phyloP scores from a whole-genome alignment of 1,139 yeast genomes.

The Saccharomyces hybrid region DNA sequence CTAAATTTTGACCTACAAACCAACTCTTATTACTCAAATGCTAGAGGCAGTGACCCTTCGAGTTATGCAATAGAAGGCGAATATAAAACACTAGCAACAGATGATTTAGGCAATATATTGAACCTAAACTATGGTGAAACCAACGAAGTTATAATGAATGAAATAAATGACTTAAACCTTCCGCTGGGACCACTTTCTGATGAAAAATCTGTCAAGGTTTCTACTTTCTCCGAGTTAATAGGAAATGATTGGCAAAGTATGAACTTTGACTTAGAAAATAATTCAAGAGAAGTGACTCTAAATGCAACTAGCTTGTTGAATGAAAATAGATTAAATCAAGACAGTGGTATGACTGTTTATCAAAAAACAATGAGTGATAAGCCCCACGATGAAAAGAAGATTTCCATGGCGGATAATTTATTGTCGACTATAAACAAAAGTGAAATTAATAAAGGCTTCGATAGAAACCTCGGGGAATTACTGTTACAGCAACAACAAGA shows the following conservation, averaged over 20 bases:
- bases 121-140: conserved; percentile 15
- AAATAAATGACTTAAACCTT: conserved; percentile 20
- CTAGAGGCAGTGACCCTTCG: not conserved
- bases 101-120: conserved; percentile 2
- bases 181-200: conserved; percentile 14
- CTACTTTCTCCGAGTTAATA: not conserved
- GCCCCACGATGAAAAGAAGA: not conserved
- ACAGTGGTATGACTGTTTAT: not conserved
- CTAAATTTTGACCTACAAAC: not conserved
- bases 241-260: not conserved
- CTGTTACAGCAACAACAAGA: conserved; percentile 13
- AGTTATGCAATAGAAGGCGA: not conserved
- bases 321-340: not conserved
- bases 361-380: not conserved
- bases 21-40: not conserved
- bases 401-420: not conserved
- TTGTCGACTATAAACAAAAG: not conserved
- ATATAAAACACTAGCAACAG: not conserved
- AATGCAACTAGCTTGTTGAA: not conserved
- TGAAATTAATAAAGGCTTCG: not conserved
- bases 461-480: conserved; percentile 4
- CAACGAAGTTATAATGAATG: conserved; percentile 18
- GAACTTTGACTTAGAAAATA: not conserved
- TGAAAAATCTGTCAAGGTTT: conserved; percentile 1
- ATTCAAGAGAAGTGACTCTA: not conserved